These are phyloP conservation scores for Rossbeevera mucosa DNA, from an alignment of 768 basidiomycete genomes.

Conservation along the genomic window DNA sequence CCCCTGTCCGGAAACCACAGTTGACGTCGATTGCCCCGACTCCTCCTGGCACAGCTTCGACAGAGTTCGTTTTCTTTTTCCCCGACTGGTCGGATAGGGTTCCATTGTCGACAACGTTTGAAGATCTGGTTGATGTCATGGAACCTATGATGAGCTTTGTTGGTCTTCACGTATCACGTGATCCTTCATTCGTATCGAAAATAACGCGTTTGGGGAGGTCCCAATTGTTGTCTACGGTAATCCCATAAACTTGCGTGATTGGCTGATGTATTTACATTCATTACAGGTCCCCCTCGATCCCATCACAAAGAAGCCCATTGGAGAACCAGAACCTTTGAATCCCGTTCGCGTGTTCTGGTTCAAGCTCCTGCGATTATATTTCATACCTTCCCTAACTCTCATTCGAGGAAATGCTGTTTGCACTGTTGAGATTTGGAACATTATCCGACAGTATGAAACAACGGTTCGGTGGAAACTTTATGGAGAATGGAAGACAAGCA, in stretches of 20 bases:
- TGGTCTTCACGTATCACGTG: constrained; percentile 76
- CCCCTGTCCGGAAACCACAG: constrained; percentile 54
- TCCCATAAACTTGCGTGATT: constrained; percentile 3
- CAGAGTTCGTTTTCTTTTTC: constrained; percentile 89
- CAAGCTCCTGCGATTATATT: constrained; percentile 67
- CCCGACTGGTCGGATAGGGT: constrained; percentile 74
- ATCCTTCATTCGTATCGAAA: constrained; percentile 73
- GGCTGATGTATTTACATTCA: constrained; percentile 4
- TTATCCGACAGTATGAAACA: constrained; percentile 75
- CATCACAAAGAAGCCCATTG: constrained; percentile 55
- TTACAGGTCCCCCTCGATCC: constrained; percentile 48
- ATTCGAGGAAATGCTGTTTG: constrained; percentile 83
- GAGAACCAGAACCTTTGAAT: constrained; percentile 50
- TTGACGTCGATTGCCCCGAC: constrained; percentile 77
- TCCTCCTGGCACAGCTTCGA: constrained; percentile 69
- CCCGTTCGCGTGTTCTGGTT: constrained; percentile 82
- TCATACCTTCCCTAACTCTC: constrained; percentile 84
- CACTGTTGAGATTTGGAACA: constrained; percentile 89
- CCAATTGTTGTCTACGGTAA: constrained; percentile 55
- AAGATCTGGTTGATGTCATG: constrained; percentile 71
- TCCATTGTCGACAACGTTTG: constrained; percentile 56
- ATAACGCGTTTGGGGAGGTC: constrained; percentile 71
- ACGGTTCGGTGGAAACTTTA: constrained; percentile 86
- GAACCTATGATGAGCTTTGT: constrained; percentile 78
- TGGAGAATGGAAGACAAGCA: constrained; percentile 85